Base-by-base conservation (phyloP, 1,284 basidiomycete genomes). In the Marasmius tenuissimus region DNA sequence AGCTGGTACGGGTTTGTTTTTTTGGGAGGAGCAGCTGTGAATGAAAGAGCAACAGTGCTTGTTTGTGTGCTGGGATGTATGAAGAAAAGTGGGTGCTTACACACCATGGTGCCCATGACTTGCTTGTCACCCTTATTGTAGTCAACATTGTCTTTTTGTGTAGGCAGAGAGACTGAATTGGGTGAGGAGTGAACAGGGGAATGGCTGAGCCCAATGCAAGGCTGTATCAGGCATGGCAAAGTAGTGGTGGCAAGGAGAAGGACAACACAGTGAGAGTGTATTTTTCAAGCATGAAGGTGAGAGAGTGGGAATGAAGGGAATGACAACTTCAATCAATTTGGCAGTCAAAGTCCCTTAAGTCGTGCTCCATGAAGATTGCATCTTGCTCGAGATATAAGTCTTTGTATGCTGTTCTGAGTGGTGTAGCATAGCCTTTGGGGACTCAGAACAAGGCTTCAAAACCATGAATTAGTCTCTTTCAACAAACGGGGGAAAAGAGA, bases 101-200 rank as follows among this genome's bases (percentile, higher is more conserved):
- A 88, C 60, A 92, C 85, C 95, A 98, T 96, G 14, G 79, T 81
- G 60, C 93, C 84, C 1, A 92, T 73, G 6, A 99, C 89, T 40
- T 94, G 84, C 68, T 89, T 86, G n/a, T 92, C 88, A 12, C 95
- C 95, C 70, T 96, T 92, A 75, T 98, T 97, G 69, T 98, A 99
- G 12, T 84, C 96, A 53, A 99, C 86, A 68, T 92, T 95, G 76
- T 98, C 97, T 57, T 81, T 79, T 97, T 97, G 99, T 20, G 85
- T 94, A 0, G 97, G 97, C 0, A 99, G 83, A 7, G 96, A 98
- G n/a, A 98, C 96, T 94, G 97, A 64, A 98, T 95, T 42, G 97
- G 97, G 71, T 99, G 97, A 4, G 89, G 84, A 0, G 87, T 90
- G 70, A 84, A 81, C 0, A 87, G 82, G 20, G 90, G 89, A 0